phyloP scores from a whole-genome alignment of 2,329 filamentous ascomycete species.

The Dothidotthia symphoricarpi region DNA sequence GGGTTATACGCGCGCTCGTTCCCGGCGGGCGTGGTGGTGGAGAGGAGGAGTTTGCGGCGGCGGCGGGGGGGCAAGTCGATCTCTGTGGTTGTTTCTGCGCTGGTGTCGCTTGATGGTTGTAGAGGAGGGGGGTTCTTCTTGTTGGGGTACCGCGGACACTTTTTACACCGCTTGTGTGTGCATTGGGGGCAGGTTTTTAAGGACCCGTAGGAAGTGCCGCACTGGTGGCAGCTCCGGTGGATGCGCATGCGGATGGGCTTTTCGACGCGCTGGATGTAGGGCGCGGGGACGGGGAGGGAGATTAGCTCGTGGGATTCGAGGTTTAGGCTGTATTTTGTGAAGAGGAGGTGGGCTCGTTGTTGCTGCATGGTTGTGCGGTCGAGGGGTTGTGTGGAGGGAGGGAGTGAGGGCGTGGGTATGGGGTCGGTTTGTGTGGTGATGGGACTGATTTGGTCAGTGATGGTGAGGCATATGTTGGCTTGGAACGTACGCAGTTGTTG shows the following conservation, averaged over 20 bases:
- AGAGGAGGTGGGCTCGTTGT: constrained; percentile 42
- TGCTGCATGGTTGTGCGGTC: constrained; percentile 40
- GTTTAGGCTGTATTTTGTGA: constrained; percentile 45
- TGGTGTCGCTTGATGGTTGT: no score
- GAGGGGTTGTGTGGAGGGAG: constrained; percentile 11
- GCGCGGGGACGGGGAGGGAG: constrained; percentile 21
- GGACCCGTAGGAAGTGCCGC: constrained; percentile 69
- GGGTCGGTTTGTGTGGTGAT: constrained; percentile 1
- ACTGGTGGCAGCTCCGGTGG: constrained; percentile 77
- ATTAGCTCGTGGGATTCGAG: constrained; percentile 43
- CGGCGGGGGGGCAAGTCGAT: constrained; percentile 49
- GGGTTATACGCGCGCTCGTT: constrained; percentile 70
- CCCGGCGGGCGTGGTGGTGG: constrained; percentile 63
- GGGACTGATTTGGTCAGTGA: constrained; percentile 2
- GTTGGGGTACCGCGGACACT: constrained; percentile 72
- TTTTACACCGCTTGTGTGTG: constrained; percentile 75
- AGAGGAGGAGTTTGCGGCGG: constrained; percentile 53
- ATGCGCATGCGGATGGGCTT: constrained; percentile 77
- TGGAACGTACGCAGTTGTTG: no score
- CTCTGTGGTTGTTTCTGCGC: constrained; percentile 33
- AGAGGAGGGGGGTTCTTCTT: constrained; percentile 52
- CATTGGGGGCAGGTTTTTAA: constrained; percentile 74
- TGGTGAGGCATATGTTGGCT: no score
- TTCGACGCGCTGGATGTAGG: constrained; percentile 57
- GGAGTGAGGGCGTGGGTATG: constrained; percentile 3